Percentiles rank a stretch among this genome's conserved stretches.
Conservation (phyloP, 1,139 yeast genomes). For the Schwanniomyces etchellsii region DNA sequence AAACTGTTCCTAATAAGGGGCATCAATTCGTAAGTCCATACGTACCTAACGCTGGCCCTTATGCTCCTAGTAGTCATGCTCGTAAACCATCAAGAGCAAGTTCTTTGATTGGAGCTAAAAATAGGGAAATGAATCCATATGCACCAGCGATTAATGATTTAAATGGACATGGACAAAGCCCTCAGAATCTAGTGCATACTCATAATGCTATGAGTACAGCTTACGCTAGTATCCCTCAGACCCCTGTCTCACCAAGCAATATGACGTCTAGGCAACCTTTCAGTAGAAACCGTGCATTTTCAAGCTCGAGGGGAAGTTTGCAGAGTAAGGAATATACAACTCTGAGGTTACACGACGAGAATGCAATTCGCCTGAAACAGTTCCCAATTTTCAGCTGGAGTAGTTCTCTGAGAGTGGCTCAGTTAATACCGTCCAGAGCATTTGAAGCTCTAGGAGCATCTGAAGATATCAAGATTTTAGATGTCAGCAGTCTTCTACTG, state of each 20-base stretch:
- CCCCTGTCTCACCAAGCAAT: constrained; percentile 4
- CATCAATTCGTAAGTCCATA: constrained; percentile 33
- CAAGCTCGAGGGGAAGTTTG: constrained; percentile 20
- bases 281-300: constrained; percentile 23
- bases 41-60: constrained; percentile 44
- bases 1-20: constrained; percentile 1
- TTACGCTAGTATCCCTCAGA: constrained; percentile 1
- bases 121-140: constrained; percentile 40
- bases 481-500: constrained; percentile 14
- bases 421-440: constrained; percentile 22
- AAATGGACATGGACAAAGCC: neutral
- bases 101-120: constrained; percentile 38
- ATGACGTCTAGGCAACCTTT: constrained; percentile 1
- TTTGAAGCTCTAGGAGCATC: constrained; percentile 8
- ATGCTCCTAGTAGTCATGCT: constrained; percentile 34
- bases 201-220: neutral
- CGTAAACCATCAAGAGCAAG: constrained; percentile 39
- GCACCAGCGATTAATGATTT: constrained; percentile 25
- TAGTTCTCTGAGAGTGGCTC: constrained; percentile 25
- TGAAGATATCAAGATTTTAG: constrained; percentile 13
- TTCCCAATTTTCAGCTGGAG: constrained; percentile 81
- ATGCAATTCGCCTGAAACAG: constrained; percentile 46
- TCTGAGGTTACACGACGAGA: constrained; percentile 28
- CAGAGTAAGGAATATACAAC: constrained; percentile 13
- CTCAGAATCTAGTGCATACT: constrained; percentile 4